Percentiles rank a stretch among this genome's conserved stretches.
Evolutionary conservation across 129 eudicot genomes (phyloP).

Genomic region (Apium graveolens): DNA sequence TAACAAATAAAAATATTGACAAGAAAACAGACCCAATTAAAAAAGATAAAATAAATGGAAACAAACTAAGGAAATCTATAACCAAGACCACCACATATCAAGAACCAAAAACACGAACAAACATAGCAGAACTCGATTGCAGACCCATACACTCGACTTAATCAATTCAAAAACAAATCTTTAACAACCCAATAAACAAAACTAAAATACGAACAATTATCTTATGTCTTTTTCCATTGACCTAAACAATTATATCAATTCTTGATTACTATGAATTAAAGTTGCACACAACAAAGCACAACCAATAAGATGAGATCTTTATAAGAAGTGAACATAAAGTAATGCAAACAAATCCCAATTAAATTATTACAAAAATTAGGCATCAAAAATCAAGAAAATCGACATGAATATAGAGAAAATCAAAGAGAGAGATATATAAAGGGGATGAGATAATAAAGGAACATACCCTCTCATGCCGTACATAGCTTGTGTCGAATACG

Average conservation of each 20-base stretch:
- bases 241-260: not conserved
- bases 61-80: not conserved
- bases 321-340: not conserved
- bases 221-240: not conserved
- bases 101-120: not conserved
- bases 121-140: not conserved
- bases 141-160: not conserved
- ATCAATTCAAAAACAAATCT: not conserved
- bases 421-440: not conserved
- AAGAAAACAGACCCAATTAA: not conserved
- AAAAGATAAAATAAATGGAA: not conserved
- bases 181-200: not conserved
- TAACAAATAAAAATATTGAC: not conserved
- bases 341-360: not conserved
- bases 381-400: not conserved
- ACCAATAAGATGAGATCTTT: not conserved
- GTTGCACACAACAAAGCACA: not conserved
- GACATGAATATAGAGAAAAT: not conserved
- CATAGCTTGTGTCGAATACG: not conserved
- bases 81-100: not conserved
- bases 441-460: not conserved
- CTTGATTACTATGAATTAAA: no score
- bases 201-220: not conserved
- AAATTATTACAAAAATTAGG: not conserved
- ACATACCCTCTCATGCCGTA: slow-evolving; percentile 38